Base-by-base conservation (phyloP, 1,139 yeast genomes). In the Yamadazyma diddensiae region DNA sequence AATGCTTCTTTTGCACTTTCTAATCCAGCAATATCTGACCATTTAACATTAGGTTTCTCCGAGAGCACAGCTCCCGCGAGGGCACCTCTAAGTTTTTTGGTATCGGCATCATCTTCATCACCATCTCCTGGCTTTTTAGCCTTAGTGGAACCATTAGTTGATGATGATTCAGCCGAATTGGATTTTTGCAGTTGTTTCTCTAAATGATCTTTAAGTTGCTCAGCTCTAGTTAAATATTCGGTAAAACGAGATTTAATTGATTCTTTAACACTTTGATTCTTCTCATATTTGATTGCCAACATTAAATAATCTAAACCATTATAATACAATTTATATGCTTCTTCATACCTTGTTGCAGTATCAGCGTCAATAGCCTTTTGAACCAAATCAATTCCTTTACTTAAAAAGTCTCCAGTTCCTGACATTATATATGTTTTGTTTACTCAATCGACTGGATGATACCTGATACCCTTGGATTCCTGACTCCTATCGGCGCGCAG, bases 21-120 rank as follows among this genome's bases (percentile, higher is more conserved):
- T 42, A 94, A 70, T 15, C 98, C 99, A 1, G 98, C 98, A 46
- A 94, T 83, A 53, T 94, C 99, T 41, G 77, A 82, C 99, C 99
- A 94, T 42, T 73, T 74, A 20, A 94, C 94, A 52, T 94, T 82
- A 18, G 99, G 99, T 41, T 78, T 90, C 50, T 92, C 98, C 21
- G 92, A 75, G 33, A 94, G 66, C 43, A 94, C 90, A 1, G 97
- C 95, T 1, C 95, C 94, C 0, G 95, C 85, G 37, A 94, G 66
- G 0, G 98, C 97, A 3, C 94, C 90, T 44, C 97, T 67, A 37
- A 94, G 66, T 57, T 90, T 88, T 59, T 90, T 92, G 22, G 86
- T 80, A 45, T 88, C 96, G 12, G 80, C 79, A 47, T 83, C 94
- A 36, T 81, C 90, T 37, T 79, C 86, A 33, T 61, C 71, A 62